Percentiles rank a stretch among this genome's conserved stretches.
These are phyloP conservation scores for Ceratocystis alfenasii DNA, from an alignment of 2,329 filamentous ascomycete species.

Conservation along the genomic window DNA sequence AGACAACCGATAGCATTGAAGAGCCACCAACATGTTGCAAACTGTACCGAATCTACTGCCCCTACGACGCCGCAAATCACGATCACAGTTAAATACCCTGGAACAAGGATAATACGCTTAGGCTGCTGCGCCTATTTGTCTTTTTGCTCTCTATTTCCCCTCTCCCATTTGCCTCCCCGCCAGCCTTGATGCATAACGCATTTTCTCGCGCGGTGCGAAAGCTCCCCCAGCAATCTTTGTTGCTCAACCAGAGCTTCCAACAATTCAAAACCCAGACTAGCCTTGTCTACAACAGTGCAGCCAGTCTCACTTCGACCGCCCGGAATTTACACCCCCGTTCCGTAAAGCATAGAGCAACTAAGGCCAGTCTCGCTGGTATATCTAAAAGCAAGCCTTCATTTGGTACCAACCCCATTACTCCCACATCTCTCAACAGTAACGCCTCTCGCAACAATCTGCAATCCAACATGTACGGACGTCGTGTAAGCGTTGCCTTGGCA, in stretches of 20 bases:
- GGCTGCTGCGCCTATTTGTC: neutral
- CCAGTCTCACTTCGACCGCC: neutral
- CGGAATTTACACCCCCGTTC: slow-evolving; percentile 6
- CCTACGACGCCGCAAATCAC: neutral
- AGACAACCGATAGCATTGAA: neutral
- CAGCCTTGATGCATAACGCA: slow-evolving; percentile 19
- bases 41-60: neutral
- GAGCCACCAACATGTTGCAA: neutral
- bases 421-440: slow-evolving; percentile 28
- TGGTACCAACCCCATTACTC: slow-evolving; percentile 23
- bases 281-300: slow-evolving; percentile 10
- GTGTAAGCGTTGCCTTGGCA: slow-evolving; percentile 53
- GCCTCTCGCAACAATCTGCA: slow-evolving; percentile 39
- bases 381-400: slow-evolving; percentile 21
- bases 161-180: neutral
- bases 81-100: neutral
- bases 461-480: slow-evolving; percentile 65
- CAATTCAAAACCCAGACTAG: slow-evolving; percentile 3
- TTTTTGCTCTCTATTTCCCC: neutral
- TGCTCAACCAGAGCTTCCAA: slow-evolving; percentile 3
- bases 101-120: neutral
- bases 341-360: slow-evolving; percentile 21
- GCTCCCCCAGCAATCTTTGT: slow-evolving; percentile 16
- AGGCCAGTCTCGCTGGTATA: slow-evolving; percentile 19
- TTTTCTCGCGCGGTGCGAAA: slow-evolving; percentile 20